These are phyloP conservation scores for Leucocoprinus birnbaumii DNA, from an alignment of 768 basidiomycete genomes.

Conservation along the genomic window DNA sequence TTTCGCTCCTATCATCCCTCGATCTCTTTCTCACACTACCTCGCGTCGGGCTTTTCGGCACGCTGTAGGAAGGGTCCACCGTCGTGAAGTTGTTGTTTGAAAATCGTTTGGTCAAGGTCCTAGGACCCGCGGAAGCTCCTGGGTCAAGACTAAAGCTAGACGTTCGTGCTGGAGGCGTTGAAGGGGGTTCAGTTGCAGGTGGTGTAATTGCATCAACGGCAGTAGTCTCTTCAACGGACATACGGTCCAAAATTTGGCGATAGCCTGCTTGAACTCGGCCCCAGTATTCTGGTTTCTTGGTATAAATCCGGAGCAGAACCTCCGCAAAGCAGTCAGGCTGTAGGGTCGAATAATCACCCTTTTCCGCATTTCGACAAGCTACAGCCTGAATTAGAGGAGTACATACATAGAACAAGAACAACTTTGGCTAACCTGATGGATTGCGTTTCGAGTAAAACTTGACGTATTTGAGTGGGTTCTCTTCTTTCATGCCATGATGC, in stretches of 20 bases:
- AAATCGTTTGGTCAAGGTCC: conserved; percentile 23
- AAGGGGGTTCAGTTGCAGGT: conserved; percentile 33
- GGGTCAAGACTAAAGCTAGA: conserved; percentile 24
- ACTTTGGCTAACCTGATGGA: conserved; percentile 44
- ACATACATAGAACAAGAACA: background rate
- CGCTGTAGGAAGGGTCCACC: conserved; percentile 27
- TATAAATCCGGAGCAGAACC: conserved; percentile 65
- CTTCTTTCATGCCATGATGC: conserved; percentile 75
- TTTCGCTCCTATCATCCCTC: conserved; percentile 1
- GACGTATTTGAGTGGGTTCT: conserved; percentile 66
- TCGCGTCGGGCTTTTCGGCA: conserved; percentile 7
- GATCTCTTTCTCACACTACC: conserved; percentile 1
- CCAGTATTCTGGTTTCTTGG: conserved; percentile 55
- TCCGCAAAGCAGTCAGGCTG: conserved; percentile 70
- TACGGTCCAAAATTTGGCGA: conserved; percentile 33
- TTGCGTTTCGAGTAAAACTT: conserved; percentile 73
- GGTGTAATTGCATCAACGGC: conserved; percentile 22
- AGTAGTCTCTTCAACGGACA: background rate
- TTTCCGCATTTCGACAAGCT: conserved; percentile 38
- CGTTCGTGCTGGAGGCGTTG: conserved; percentile 31
- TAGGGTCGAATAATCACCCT: conserved; percentile 61
- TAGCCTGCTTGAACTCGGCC: conserved; percentile 71
- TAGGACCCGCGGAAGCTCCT: background rate
- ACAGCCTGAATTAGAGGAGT: conserved; percentile 29
- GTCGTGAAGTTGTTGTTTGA: conserved; percentile 46